phyloP scores from a whole-genome alignment of 768 basidiomycete species.

The Sporobolomyces pararoseus region DNA sequence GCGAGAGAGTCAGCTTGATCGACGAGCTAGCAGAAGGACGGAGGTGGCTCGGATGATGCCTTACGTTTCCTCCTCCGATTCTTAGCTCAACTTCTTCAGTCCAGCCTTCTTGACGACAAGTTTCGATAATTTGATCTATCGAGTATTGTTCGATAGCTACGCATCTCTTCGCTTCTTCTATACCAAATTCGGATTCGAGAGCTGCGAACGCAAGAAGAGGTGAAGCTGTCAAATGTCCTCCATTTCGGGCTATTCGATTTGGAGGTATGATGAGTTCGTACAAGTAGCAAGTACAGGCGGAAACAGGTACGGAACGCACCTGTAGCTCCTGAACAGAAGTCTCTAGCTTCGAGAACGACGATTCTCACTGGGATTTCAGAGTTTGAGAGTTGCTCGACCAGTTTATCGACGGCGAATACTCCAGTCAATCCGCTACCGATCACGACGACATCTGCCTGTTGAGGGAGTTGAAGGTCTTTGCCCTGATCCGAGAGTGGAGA shows the following conservation, averaged over 20 bases:
- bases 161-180: conserved; percentile 58
- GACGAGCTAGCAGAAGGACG: too few relatives aligned
- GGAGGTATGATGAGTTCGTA: too few relatives aligned
- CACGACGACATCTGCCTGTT: conserved; percentile 15
- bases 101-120: conserved; percentile 56
- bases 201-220: conserved; percentile 55
- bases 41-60: neutral
- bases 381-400: conserved; percentile 16
- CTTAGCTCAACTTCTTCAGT: conserved; percentile 62
- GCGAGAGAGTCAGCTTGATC: neutral
- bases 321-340: conserved; percentile 60
- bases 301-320: too few relatives aligned
- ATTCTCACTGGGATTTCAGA: conserved; percentile 39
- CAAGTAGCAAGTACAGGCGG: too few relatives aligned
- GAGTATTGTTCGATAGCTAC: conserved; percentile 62
- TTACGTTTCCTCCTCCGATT: conserved; percentile 54
- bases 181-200: conserved; percentile 53
- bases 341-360: conserved; percentile 74
- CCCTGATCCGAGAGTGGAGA: neutral
- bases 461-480: neutral
- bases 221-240: conserved; percentile 65
- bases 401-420: neutral
- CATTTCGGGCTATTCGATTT: conserved; percentile 74
- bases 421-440: conserved; percentile 32
- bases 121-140: conserved; percentile 53